Base-by-base conservation (phyloP, 352 stramenopile species). In the Globisporangium yorkense region DNA sequence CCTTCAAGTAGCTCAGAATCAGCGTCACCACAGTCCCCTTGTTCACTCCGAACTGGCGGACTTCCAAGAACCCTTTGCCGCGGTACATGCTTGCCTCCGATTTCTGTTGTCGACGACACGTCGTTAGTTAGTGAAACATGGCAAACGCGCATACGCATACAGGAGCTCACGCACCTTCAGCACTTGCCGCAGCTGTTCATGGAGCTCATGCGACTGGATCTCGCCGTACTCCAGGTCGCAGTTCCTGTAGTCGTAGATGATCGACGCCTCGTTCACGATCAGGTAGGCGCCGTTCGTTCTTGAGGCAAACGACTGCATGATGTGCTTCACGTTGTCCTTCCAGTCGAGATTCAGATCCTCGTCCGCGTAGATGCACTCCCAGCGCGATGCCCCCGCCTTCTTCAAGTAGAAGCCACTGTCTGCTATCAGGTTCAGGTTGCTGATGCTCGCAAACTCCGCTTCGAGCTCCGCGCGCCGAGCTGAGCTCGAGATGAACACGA, bases 191-290 rank as follows among this genome's bases (percentile, higher is more conserved):
- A 99, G 90, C 31, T 99, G 84, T 67, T 97, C 77, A 44, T 81
- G 79, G 15, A 92, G 62, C 56, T 92, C 96, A 49, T 97, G 85
- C 1, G 94, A 97, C 71, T 99, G 97, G 56, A 99, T 90, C 58
- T 97, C 94, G 43, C 97, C 97, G 68, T 99, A 99, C 63, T 99
- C 97, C 53, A 96, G 95, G 71, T 99, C 97, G 10, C 96, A 97
- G 74, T 98, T 96, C 47, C 96, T 86, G 66, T 98, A 99, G 71
- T 99, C 96, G 76, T 98, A 99, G 31, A 99, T 68, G 15, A 99
- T 64, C 5, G 97, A 98, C 47, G 94, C 97, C 54, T 98, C 95
- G 29, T 97, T 99, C 57, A 97, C 83, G 66, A 98, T 92, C 39
- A 99, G 88, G 65, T 98, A 99, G 21, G 96, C 98, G 16, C 97